phyloP scores from a whole-genome alignment of 1,139 yeast genomes.

The Suhomyces bolitotheri region DNA sequence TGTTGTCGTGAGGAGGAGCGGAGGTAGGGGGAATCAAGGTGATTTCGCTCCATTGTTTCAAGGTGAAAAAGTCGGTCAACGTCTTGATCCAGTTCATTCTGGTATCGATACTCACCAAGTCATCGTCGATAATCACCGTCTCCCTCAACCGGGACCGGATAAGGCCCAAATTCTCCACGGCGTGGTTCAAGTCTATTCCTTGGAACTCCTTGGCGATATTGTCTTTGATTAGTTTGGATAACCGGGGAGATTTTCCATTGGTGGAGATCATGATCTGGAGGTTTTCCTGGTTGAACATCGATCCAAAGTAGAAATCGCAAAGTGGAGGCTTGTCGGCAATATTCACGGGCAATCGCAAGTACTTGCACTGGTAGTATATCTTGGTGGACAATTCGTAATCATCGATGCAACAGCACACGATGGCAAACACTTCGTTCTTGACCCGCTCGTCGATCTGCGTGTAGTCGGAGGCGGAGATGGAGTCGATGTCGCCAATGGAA shows the following conservation, averaged over 20 bases:
- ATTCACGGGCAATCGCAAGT: constrained; percentile 63
- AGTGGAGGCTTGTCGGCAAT: constrained; percentile 82
- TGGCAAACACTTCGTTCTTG: constrained; percentile 48
- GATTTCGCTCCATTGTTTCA: constrained; percentile 60
- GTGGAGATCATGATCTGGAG: constrained; percentile 82
- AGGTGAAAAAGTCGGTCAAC: constrained; percentile 60
- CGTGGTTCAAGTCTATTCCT: constrained; percentile 50
- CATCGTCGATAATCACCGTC: constrained; percentile 44
- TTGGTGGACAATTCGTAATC: constrained; percentile 61
- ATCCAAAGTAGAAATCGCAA: constrained; percentile 86
- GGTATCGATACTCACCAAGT: constrained; percentile 51
- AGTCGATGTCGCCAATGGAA: constrained; percentile 19
- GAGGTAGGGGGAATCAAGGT: constrained; percentile 20
- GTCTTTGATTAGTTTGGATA: constrained; percentile 66
- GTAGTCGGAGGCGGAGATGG: constrained; percentile 30
- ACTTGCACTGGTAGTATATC: constrained; percentile 62
- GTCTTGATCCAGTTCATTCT: constrained; percentile 75
- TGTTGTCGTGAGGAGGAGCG: constrained; percentile 18
- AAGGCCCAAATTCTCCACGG: constrained; percentile 63
- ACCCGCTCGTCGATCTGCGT: constrained; percentile 35
- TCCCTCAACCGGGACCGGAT: constrained; percentile 56
- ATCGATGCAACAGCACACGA: constrained; percentile 76
- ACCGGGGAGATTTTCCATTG: constrained; percentile 79
- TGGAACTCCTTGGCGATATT: constrained; percentile 50
- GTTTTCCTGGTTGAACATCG: constrained; percentile 74